Percentiles rank a stretch among this genome's conserved stretches.
Conservation (phyloP, 2,329 filamentous ascomycete species). For the Cadophora sp. region DNA sequence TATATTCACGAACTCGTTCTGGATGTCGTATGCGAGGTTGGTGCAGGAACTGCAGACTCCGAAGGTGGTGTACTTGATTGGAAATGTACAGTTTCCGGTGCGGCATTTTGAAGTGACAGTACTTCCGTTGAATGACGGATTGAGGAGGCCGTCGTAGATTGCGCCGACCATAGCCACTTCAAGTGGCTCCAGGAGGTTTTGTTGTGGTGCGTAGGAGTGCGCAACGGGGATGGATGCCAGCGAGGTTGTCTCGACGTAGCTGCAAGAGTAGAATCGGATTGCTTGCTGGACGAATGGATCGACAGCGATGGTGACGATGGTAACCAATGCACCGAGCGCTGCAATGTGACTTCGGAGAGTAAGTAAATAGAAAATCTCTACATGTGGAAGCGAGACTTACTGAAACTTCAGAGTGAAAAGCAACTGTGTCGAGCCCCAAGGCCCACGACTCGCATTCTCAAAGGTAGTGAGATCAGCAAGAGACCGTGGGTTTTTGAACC, state of each 20-base stretch:
- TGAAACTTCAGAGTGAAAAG: slow-evolving; percentile 10
- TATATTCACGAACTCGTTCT: slow-evolving; percentile 11
- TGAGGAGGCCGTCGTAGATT: slow-evolving; percentile 7
- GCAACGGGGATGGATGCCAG: slow-evolving; percentile 2
- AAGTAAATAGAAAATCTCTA: background rate
- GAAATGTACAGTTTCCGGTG: slow-evolving; percentile 18
- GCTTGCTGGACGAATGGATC: slow-evolving; percentile 19
- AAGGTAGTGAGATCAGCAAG: slow-evolving; percentile 11
- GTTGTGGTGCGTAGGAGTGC: background rate
- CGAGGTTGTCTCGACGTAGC: background rate
- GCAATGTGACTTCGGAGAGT: background rate
- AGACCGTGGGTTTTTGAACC: slow-evolving; percentile 13
- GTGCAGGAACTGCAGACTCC: slow-evolving; percentile 15
- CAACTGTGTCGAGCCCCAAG: slow-evolving; percentile 10
- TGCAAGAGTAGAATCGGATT: slow-evolving; percentile 21
- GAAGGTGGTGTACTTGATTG: slow-evolving; percentile 18
- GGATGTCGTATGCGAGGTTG: slow-evolving; percentile 10
- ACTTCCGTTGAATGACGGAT: slow-evolving; percentile 5
- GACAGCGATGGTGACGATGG: slow-evolving; percentile 11
- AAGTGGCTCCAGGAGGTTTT: background rate
- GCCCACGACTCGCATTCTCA: slow-evolving; percentile 14
- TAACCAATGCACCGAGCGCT: slow-evolving; percentile 12
- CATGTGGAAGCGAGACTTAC: background rate
- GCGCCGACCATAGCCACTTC: slow-evolving; percentile 13
- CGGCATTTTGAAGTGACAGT: background rate